phyloP scores from a whole-genome alignment of 2,329 filamentous ascomycete genomes.

The Fusarium sp. region DNA sequence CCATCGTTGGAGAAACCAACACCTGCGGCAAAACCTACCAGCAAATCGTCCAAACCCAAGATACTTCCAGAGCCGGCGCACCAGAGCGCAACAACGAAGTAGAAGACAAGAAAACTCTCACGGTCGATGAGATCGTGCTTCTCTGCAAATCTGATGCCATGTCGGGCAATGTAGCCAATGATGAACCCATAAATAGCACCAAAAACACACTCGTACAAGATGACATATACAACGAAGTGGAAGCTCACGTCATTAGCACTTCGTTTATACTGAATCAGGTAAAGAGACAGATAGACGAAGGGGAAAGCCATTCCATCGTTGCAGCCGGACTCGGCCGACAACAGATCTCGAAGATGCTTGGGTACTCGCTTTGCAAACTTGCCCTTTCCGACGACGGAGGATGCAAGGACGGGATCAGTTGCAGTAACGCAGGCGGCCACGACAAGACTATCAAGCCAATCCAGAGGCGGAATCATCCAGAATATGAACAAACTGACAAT shows the following conservation, averaged over 20 bases:
- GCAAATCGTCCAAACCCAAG: slow-evolving; percentile 89
- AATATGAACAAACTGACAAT: slow-evolving; percentile 93
- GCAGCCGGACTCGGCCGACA: slow-evolving; percentile 97
- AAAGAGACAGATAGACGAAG: slow-evolving; percentile 92
- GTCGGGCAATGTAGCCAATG: slow-evolving; percentile 89
- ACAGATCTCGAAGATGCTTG: slow-evolving; percentile 93
- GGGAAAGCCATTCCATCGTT: slow-evolving; percentile 99
- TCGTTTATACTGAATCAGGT: slow-evolving; percentile 84
- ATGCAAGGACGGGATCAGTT: slow-evolving; percentile 95
- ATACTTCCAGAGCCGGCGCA: slow-evolving; percentile 94
- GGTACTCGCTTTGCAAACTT: slow-evolving; percentile 98
- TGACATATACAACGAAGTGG: slow-evolving; percentile 89
- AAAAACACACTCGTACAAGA: slow-evolving; percentile 96
- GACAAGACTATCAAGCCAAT: slow-evolving; percentile 89
- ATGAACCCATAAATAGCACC: slow-evolving; percentile 88
- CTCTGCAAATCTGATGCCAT: slow-evolving; percentile 90
- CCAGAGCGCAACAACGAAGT: slow-evolving; percentile 95
- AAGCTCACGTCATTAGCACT: slow-evolving; percentile 75
- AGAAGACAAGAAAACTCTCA: slow-evolving; percentile 98
- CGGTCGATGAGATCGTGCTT: slow-evolving; percentile 87
- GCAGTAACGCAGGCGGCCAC: slow-evolving; percentile 95
- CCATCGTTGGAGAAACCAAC: slow-evolving; percentile 99
- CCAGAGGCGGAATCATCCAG: slow-evolving; percentile 83
- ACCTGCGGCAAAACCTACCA: slow-evolving; percentile 93
- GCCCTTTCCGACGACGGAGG: slow-evolving; percentile 97